Evolutionary conservation across 1,284 basidiomycete genomes (phyloP), one percentile per base, ranked within the genome.

Genomic region (Omphalotus olearius): DNA sequence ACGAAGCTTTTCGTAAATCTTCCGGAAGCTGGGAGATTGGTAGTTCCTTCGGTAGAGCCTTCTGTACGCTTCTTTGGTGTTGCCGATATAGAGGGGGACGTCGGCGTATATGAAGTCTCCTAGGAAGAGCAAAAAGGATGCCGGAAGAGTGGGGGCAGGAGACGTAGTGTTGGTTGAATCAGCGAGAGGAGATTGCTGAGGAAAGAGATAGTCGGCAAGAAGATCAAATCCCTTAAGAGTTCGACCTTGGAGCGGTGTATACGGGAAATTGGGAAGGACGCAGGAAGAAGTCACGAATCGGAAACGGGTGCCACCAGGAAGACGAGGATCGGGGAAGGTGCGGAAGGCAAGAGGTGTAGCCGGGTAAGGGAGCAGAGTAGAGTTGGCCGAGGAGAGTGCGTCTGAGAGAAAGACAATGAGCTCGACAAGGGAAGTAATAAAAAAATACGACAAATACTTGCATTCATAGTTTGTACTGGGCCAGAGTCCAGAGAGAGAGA

Each of bases 91-190:
- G 11, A 73, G 56, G 2, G 88, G 88, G 1, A 89, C 81, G 61
- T 91, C 88, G 5, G 83, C 85, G 59, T 91, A 90, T 59, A 91
- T 85, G 59, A 87, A 84, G 61, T 91, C 85, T 1, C 85, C 85
- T 47, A 87, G 66, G 62, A 86, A 80, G 10, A 87, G 61, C 66
- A 87, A 65, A 58, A 88, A 88, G 9, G 48, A 50, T 3, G 45
- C 39, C 5, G 44, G 45, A 17, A 52, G 37, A 7, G 37, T 40
- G 5, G 38, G 14, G 6, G 35, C 14, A 25, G 26, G 20, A 25
- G 52, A 49, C 9, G 53, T 56, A n/a, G 45, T 17, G 30, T 52
- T 45, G 7, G 52, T 40, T 11, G 45, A 20, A n/a, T 45, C 11
- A 7, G 30, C 2, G 18, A 23, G 26, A 6, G 26, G 51, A 11